Evolutionary conservation across 164 flowering plant species (phyloP), one percentile per base, ranked within the genome.

Genomic region (Vitis riparia): DNA sequence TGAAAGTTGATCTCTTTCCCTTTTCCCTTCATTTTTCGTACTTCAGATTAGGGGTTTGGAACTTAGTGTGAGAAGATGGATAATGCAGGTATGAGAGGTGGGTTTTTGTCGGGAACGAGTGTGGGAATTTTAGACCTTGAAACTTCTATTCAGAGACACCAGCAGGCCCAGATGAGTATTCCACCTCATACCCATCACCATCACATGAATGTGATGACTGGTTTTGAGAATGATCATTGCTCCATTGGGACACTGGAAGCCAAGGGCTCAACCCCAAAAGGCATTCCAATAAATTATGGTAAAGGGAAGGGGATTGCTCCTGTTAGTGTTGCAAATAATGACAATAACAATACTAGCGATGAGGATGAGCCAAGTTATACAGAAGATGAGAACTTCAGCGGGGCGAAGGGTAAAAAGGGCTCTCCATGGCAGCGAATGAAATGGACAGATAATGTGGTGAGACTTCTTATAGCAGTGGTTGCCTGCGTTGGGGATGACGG

Each of bases 371-470:
- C 78, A 0, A 71, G 76, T 55, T 76, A 51, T 64, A 57, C 53
- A 0, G 89, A 84, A 52, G 86, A 82, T 69, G 79, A 75, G 19
- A 68, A 71, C 30, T 63, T 55, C 13, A 56, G 64, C 64, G 78
- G 69, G 19, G 68, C 3, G 3, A 82, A 79, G 71, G 81, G 81
- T 11, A 81, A 80, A 68, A 84, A 80, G 71, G 84, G 74, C 2
- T 73, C 84, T 19, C 80, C 71, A 1, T 89, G 93, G 93, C 89
- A 84, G 57, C 80, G 93, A 61, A 84, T 89, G 93, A 89, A 84
- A 70, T 89, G 93, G 93, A 85, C 85, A 0, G 90, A 87, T 71
- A 66, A 70, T 51, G 69, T 81, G 56, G 84, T 88, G 17, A 72
- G 86, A 79, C 89, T 87, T 79, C 76, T 89, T 32, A 81, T 89